Percentiles rank a stretch among this genome's conserved stretches.
phyloP scores from a whole-genome alignment of 2,329 filamentous ascomycete genomes.

The Colletotrichum tofieldiae region DNA sequence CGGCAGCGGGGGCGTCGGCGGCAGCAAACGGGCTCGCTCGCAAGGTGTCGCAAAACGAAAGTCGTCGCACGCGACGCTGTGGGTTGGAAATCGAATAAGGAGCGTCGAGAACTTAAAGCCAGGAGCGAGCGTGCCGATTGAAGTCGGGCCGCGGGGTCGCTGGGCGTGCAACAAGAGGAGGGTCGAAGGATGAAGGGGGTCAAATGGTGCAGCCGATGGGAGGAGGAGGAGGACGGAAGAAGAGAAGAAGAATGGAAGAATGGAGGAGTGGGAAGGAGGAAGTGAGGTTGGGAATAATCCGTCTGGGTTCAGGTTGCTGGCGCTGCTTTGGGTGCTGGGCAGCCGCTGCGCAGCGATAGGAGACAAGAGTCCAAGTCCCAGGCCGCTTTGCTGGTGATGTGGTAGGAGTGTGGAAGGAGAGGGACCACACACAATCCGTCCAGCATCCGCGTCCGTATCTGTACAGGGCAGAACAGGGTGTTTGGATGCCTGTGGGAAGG shows the following conservation, averaged over 20 bases:
- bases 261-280: constrained; percentile 15
- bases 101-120: constrained; percentile 39
- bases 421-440: neutral
- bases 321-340: constrained; percentile 25
- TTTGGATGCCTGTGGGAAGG: neutral
- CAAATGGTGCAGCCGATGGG: constrained; percentile 1
- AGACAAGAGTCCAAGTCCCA: neutral
- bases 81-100: constrained; percentile 38
- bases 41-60: constrained; percentile 42
- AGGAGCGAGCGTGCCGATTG: constrained; percentile 26
- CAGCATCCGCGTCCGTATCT: neutral
- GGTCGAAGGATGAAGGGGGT: constrained; percentile 30
- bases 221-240: constrained; percentile 16
- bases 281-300: constrained; percentile 42
- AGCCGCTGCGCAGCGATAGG: constrained; percentile 20
- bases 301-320: constrained; percentile 36
- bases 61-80: constrained; percentile 43
- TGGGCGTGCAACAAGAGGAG: constrained; percentile 34
- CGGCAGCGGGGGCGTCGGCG: neutral
- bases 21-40: constrained; percentile 25
- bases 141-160: constrained; percentile 34
- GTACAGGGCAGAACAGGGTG: neutral
- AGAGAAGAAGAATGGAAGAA: constrained; percentile 18
- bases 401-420: neutral
- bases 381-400: constrained; percentile 14